phyloP scores from a whole-genome alignment of 2,329 filamentous ascomycete genomes.

The Alternaria sp. region DNA sequence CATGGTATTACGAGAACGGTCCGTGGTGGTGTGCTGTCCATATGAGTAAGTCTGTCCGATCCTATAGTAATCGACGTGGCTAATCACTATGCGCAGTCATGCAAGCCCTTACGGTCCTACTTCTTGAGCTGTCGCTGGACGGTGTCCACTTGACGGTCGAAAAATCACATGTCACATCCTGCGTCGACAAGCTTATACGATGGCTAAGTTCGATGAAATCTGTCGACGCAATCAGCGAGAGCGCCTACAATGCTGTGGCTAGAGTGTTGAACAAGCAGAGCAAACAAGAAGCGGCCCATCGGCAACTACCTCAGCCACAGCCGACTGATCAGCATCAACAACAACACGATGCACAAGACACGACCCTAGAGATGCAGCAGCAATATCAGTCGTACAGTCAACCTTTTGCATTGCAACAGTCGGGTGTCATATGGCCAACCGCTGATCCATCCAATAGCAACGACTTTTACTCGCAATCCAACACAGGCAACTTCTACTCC shows the following conservation, averaged over 20 bases:
- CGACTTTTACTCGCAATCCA: slow-evolving; percentile 1
- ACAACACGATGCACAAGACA: neutral
- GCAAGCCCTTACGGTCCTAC: slow-evolving; percentile 50
- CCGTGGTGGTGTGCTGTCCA: slow-evolving; percentile 54
- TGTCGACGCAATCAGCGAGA: slow-evolving; percentile 38
- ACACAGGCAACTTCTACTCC: neutral
- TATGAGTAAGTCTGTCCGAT: slow-evolving; percentile 17
- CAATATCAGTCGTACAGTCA: neutral
- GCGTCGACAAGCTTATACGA: slow-evolving; percentile 38
- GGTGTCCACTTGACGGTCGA: slow-evolving; percentile 33
- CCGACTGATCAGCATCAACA: neutral
- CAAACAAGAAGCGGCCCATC: neutral
- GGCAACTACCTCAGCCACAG: neutral
- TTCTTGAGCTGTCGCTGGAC: slow-evolving; percentile 48
- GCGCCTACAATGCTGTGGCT: slow-evolving; percentile 35
- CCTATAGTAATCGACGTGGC: neutral
- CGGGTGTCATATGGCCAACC: neutral
- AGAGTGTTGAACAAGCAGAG: slow-evolving; percentile 20
- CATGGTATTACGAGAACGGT: slow-evolving; percentile 26
- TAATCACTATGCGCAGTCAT: slow-evolving; percentile 37
- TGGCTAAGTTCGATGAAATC: slow-evolving; percentile 45
- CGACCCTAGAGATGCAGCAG: neutral
- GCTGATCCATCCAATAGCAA: neutral
- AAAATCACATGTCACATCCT: slow-evolving; percentile 31
- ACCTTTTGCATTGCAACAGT: slow-evolving; percentile 1